Evolutionary conservation across 306 rosid species (phyloP).

Genomic region (peach (Prunus persica)): DNA sequence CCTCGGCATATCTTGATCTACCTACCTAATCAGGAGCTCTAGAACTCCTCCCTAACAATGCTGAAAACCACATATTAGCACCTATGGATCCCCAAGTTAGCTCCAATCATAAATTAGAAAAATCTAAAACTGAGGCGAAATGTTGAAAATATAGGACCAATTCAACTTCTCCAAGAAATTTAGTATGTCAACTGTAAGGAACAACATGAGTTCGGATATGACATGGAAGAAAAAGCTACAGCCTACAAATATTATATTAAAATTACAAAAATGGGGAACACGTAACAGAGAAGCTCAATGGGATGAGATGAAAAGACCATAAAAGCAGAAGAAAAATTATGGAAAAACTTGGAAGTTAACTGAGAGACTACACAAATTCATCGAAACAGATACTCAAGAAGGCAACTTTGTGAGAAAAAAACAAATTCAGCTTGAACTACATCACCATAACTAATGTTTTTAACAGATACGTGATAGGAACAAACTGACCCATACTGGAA

Average conservation of each 20-base stretch:
- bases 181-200: background rate
- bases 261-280: background rate
- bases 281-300: background rate
- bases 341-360: background rate
- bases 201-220: background rate
- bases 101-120: background rate
- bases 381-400: background rate
- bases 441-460: background rate
- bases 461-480: background rate
- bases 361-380: background rate
- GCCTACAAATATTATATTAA: background rate
- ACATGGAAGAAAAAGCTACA: background rate
- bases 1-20: background rate
- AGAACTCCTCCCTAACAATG: background rate
- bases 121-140: background rate
- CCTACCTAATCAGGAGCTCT: background rate
- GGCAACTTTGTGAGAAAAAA: background rate
- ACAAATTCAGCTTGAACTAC: background rate
- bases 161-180: background rate
- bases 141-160: background rate
- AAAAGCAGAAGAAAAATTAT: background rate
- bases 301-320: background rate
- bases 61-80: background rate
- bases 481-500: background rate
- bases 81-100: background rate